These are phyloP conservation scores for Sequoiadendron giganteum DNA, from an alignment of 75 land plant genomes.

Conservation along the genomic window DNA sequence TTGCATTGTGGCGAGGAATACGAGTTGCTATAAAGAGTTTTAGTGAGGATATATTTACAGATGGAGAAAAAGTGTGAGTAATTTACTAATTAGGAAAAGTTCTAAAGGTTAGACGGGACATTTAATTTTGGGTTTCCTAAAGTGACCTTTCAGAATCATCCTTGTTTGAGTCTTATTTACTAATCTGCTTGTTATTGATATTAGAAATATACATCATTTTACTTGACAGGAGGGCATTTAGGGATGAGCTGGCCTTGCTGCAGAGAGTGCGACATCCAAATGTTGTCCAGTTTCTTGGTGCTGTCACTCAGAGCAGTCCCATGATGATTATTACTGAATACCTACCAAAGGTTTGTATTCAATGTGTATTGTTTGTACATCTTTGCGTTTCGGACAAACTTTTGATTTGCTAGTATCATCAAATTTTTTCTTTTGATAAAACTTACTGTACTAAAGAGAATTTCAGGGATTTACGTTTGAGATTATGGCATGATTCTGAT, in stretches of 20 bases:
- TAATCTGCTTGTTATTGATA: background rate
- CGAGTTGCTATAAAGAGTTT: slow-evolving; percentile 86
- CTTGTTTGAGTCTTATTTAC: background rate
- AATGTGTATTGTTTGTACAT: background rate
- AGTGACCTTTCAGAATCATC: background rate
- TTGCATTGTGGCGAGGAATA: slow-evolving; percentile 85
- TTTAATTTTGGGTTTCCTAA: background rate
- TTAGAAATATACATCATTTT: slow-evolving; percentile 14
- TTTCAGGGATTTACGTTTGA: background rate
- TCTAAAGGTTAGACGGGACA: background rate
- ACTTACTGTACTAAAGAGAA: background rate
- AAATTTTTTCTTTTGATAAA: background rate
- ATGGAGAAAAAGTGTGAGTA: slow-evolving; percentile 70
- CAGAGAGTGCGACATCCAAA: slow-evolving; percentile 93
- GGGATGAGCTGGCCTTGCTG: slow-evolving; percentile 79
- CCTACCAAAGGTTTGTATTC: slow-evolving; percentile 62
- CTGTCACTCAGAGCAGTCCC: slow-evolving; percentile 90
- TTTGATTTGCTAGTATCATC: background rate
- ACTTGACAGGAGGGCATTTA: slow-evolving; percentile 70
- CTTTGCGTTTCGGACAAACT: background rate
- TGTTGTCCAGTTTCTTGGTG: slow-evolving; percentile 98
- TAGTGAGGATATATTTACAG: slow-evolving; percentile 49
- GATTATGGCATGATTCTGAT: background rate
- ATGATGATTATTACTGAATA: slow-evolving; percentile 97
- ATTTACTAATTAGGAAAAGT: background rate